Percentiles rank a stretch among this genome's conserved stretches.
Evolutionary conservation across 352 stramenopile species (phyloP).

Genomic region (Pythium plurisporium): DNA sequence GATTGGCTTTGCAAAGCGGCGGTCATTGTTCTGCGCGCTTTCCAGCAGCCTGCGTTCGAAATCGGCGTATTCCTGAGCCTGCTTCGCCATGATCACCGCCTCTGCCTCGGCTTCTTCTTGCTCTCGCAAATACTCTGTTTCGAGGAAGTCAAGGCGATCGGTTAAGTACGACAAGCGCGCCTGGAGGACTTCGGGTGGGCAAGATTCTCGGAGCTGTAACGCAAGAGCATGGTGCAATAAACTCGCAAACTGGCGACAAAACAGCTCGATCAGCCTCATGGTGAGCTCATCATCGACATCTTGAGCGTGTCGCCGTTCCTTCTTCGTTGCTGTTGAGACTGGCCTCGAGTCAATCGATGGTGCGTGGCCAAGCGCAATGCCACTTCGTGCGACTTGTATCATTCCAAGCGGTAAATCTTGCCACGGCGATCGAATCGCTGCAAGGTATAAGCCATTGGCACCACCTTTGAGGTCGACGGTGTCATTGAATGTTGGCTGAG

Average conservation of each 20-base stretch:
- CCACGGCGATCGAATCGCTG: slow-evolving; percentile 53
- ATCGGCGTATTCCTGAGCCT: slow-evolving; percentile 2
- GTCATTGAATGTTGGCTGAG: slow-evolving; percentile 61
- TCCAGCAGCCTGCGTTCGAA: slow-evolving; percentile 37
- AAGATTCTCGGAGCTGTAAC: slow-evolving; percentile 45
- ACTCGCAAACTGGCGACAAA: slow-evolving; percentile 49
- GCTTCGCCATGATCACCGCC: slow-evolving; percentile 17
- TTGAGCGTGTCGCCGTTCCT: slow-evolving; percentile 39
- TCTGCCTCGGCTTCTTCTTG: slow-evolving; percentile 29
- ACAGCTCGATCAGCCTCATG: slow-evolving; percentile 51
- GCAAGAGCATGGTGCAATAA: slow-evolving; percentile 52
- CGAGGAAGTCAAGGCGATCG: slow-evolving; percentile 37
- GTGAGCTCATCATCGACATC: slow-evolving; percentile 44
- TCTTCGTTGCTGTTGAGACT: slow-evolving; percentile 19
- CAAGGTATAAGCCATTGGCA: slow-evolving; percentile 52
- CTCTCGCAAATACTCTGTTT: slow-evolving; percentile 30
- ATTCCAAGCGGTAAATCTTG: slow-evolving; percentile 44
- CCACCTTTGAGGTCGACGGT: slow-evolving; percentile 60
- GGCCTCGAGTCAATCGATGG: not conserved
- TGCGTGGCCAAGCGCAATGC: not conserved
- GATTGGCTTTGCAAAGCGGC: not conserved
- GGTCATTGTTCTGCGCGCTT: slow-evolving; percentile 19
- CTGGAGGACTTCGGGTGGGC: slow-evolving; percentile 44
- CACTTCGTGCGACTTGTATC: slow-evolving; percentile 53
- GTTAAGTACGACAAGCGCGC: slow-evolving; percentile 40